Conservation (phyloP, 768 basidiomycete species). For the Tulasnella sp. region DNA sequence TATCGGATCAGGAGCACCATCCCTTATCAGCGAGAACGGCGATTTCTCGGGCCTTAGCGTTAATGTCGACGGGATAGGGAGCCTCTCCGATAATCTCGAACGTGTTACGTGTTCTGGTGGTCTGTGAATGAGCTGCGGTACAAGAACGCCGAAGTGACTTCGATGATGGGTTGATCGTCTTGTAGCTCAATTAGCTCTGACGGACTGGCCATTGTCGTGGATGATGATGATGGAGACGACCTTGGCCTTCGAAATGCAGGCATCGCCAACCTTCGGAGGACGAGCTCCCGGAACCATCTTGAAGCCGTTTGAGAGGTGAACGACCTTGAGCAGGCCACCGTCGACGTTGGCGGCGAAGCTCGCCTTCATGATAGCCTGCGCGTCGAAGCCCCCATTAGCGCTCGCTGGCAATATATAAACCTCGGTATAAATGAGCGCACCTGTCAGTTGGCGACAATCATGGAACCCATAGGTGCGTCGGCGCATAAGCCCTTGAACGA, state of each 20-base stretch:
- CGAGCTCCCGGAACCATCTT: conserved; percentile 67
- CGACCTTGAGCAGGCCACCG: conserved; percentile 89
- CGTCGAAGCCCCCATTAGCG: neutral
- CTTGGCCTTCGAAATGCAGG: conserved; percentile 78
- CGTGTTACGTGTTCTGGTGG: conserved; percentile 90
- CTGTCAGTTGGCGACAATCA: conserved; percentile 98
- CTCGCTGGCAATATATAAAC: conserved; percentile 2
- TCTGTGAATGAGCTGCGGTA: conserved; percentile 93
- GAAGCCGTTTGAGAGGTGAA: conserved; percentile 97
- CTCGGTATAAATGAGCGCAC: conserved; percentile 34
- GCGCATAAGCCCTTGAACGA: conserved; percentile 70
- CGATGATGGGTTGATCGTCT: conserved; percentile 68
- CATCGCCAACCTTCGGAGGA: conserved; percentile 72
- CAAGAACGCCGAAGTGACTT: conserved; percentile 94
- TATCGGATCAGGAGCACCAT: conserved; percentile 95
- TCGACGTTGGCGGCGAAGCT: conserved; percentile 90
- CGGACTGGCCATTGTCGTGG: conserved; percentile 83
- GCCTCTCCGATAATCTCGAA: conserved; percentile 88
- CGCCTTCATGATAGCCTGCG: conserved; percentile 91
- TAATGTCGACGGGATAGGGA: conserved; percentile 69
- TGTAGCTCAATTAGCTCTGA: conserved; percentile 80
- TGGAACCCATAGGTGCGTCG: conserved; percentile 92
- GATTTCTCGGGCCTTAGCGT: conserved; percentile 65
- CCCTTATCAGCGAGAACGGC: conserved; percentile 91
- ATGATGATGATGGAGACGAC: conserved; percentile 84